Percentiles rank a stretch among this genome's conserved stretches.
Conservation (phyloP, 1,284 basidiomycete genomes). For the Megacollybia platyphylla region DNA sequence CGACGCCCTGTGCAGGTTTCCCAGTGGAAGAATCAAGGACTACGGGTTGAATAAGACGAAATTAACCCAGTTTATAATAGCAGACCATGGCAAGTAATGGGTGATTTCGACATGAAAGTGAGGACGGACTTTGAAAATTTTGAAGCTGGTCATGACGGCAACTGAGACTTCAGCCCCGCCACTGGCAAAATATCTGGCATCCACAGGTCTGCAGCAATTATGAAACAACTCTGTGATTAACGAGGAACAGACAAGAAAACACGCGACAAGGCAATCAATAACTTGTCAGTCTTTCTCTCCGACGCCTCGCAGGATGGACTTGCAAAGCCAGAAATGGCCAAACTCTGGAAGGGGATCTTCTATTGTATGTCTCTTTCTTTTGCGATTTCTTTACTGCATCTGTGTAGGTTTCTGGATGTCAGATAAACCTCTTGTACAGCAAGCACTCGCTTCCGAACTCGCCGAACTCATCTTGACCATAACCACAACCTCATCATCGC, state of each 20-base stretch:
- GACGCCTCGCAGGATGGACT: conserved; percentile 46
- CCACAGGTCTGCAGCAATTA: conserved; percentile 51
- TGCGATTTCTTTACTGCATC: not conserved
- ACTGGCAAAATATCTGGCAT: conserved; percentile 82
- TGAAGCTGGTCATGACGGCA: conserved; percentile 17
- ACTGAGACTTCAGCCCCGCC: conserved; percentile 36
- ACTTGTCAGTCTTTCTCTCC: conserved; percentile 66
- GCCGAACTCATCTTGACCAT: conserved; percentile 73
- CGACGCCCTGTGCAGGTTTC: conserved; percentile 63
- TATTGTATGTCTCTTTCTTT: conserved; percentile 58
- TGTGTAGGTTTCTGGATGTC: conserved; percentile 95
- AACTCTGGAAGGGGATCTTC: conserved; percentile 96
- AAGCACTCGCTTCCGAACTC: conserved; percentile 78
- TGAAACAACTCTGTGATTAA: not conserved
- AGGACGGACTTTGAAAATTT: not conserved
- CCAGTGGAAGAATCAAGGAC: conserved; percentile 81
- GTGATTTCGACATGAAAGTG: conserved; percentile 46
- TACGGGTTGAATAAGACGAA: conserved; percentile 15
- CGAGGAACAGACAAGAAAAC: conserved; percentile 62
- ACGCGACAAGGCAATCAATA: conserved; percentile 80
- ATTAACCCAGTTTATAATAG: not conserved
- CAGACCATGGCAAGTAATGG: conserved; percentile 83
- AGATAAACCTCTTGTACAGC: conserved; percentile 95
- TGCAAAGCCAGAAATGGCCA: conserved; percentile 69
- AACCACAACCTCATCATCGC: conserved; percentile 40